These are phyloP conservation scores for Colletotrichum eremochloae DNA, from an alignment of 2,329 filamentous ascomycete species.

Conservation along the genomic window DNA sequence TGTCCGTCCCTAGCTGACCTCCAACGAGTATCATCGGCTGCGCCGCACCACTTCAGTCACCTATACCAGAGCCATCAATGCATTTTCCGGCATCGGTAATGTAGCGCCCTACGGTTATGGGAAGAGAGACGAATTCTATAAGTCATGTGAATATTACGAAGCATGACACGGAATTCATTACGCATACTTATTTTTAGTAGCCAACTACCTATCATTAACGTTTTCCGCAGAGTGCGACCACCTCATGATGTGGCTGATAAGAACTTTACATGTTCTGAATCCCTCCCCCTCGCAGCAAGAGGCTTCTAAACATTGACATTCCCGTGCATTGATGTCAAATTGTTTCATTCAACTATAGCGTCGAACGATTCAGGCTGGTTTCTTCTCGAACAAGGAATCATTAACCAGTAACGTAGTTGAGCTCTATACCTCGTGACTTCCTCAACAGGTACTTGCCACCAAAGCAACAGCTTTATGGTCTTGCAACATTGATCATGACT, in stretches of 20 bases:
- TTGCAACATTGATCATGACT: background rate
- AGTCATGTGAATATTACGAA: slow-evolving; percentile 6
- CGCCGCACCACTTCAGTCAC: background rate
- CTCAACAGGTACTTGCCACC: no score
- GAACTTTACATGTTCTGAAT: slow-evolving; percentile 14
- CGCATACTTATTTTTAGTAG: slow-evolving; percentile 16
- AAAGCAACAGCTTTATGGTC: no score
- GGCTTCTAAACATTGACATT: slow-evolving; percentile 77
- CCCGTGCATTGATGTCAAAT: no score
- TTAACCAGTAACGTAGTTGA: no score
- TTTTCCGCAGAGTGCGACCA: slow-evolving; percentile 30
- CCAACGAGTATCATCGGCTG: background rate
- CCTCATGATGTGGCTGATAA: slow-evolving; percentile 32
- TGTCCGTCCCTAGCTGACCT: background rate
- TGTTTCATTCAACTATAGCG: no score
- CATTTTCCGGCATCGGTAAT: background rate
- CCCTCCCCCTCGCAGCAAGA: slow-evolving; percentile 54
- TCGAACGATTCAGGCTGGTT: no score
- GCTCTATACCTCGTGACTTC: no score
- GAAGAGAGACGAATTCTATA: background rate
- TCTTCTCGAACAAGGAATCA: no score
- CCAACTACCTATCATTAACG: slow-evolving; percentile 31
- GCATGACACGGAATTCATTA: background rate
- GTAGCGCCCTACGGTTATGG: background rate
- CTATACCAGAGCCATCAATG: background rate